Conservation (phyloP, 2,329 filamentous ascomycete species). For the Podosphaera leucotricha region DNA sequence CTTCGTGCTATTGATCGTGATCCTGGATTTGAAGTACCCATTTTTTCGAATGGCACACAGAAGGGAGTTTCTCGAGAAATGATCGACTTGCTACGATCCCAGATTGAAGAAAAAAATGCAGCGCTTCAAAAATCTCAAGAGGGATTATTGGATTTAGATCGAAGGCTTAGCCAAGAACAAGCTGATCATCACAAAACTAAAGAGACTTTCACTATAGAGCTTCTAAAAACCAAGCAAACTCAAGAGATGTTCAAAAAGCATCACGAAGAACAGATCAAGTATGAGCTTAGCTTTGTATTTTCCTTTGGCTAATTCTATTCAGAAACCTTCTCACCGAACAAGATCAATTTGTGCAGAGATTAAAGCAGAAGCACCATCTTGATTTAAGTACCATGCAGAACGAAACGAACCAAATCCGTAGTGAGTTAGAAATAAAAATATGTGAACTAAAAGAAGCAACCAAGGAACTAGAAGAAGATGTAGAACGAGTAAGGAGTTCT, state of each 20-base stretch:
- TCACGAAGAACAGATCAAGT: conserved; percentile 42
- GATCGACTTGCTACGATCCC: conserved; percentile 59
- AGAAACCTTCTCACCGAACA: conserved; percentile 15
- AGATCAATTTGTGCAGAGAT: conserved; percentile 11
- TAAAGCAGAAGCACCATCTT: conserved; percentile 21
- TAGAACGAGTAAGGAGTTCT: neutral
- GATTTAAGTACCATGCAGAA: conserved; percentile 24
- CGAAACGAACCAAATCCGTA: conserved; percentile 25
- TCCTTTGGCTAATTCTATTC: conserved; percentile 5
- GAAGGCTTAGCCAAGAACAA: conserved; percentile 46
- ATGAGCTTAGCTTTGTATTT: conserved; percentile 11
- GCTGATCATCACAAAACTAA: conserved; percentile 45
- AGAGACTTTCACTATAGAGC: conserved; percentile 29
- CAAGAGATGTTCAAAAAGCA: conserved; percentile 48
- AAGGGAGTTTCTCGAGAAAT: conserved; percentile 86
- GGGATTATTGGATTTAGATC: conserved; percentile 23
- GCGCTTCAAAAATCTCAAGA: conserved; percentile 24
- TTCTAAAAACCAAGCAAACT: conserved; percentile 22
- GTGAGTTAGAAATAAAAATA: conserved; percentile 33
- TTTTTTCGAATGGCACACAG: conserved; percentile 55
- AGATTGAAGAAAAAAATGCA: conserved; percentile 49
- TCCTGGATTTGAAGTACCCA: conserved; percentile 64
- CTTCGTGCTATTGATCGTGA: conserved; percentile 73
- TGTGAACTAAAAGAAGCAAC: conserved; percentile 38
- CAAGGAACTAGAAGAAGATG: conserved; percentile 35